These are phyloP conservation scores for Linnemannia elongata DNA, from an alignment of 192 early-diverging fungal species.

Conservation along the genomic window DNA sequence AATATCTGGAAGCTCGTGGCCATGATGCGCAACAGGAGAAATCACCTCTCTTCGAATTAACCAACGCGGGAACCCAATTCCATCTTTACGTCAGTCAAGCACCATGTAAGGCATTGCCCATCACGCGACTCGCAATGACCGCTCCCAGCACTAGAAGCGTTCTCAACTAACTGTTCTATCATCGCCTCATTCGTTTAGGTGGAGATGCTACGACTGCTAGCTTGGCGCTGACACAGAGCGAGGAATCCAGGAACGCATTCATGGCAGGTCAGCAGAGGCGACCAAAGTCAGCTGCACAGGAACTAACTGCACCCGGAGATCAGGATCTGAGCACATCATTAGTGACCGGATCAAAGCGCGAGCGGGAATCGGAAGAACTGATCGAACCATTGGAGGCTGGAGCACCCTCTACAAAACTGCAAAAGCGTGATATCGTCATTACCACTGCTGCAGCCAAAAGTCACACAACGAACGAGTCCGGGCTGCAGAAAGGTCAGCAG, in stretches of 20 bases:
- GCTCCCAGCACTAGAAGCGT: background rate
- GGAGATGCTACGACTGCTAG: conserved; percentile 84
- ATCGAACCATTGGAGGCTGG: background rate
- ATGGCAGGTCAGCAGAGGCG: conserved; percentile 25
- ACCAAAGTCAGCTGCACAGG: background rate
- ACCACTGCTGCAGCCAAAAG: background rate
- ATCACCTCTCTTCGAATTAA: conserved; percentile 28
- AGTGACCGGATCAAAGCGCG: background rate
- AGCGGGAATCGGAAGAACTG: background rate
- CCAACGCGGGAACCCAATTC: conserved; percentile 55
- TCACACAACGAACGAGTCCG: background rate
- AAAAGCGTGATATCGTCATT: background rate
- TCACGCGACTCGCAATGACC: no score
- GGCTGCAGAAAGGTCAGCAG: background rate
- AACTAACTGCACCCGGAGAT: background rate
- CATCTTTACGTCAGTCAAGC: conserved; percentile 84
- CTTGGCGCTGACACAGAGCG: conserved; percentile 58
- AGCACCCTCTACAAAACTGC: background rate
- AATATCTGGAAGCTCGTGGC: conserved; percentile 14
- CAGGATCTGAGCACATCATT: background rate
- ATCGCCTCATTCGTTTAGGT: conserved; percentile 53
- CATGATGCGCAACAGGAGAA: background rate
- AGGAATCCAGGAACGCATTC: conserved; percentile 50
- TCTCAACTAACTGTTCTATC: background rate
- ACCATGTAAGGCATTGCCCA: conserved; percentile 65